Conservation (phyloP, 805 yeast genomes). For the Lipomyces yamadae region DNA sequence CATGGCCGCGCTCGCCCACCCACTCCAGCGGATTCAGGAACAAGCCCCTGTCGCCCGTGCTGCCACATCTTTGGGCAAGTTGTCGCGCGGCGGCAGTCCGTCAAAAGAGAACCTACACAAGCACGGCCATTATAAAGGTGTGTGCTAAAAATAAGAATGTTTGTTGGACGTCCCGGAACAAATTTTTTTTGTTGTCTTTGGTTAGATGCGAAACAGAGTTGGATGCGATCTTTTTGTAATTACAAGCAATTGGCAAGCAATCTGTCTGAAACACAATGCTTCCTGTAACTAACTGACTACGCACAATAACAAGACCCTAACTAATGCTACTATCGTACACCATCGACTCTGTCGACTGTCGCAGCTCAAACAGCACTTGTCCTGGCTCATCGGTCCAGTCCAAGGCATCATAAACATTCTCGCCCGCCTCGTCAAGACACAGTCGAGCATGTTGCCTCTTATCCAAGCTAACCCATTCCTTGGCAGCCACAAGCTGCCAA, state of each 20-base stretch:
- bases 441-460: conserved; percentile 42
- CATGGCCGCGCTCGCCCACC: conserved; percentile 26
- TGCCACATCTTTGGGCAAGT: conserved; percentile 23
- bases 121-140: conserved; percentile 35
- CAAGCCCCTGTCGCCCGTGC: conserved; percentile 6
- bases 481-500: conserved; percentile 76
- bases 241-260: neutral
- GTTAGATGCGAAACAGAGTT: neutral
- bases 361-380: conserved; percentile 28
- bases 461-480: conserved; percentile 60
- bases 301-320: neutral
- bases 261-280: neutral
- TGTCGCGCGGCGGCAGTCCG: conserved; percentile 18
- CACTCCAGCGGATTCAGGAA: conserved; percentile 17
- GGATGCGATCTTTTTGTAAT: neutral
- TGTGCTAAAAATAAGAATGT: conserved; percentile 18
- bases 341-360: conserved; percentile 31
- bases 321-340: conserved; percentile 29
- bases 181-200: neutral
- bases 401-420: conserved; percentile 43
- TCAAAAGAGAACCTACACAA: conserved; percentile 11
- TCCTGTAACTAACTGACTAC: neutral
- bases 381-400: conserved; percentile 35
- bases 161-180: neutral
- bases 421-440: conserved; percentile 43